Percentiles rank a stretch among this genome's conserved stretches.
phyloP scores from a whole-genome alignment of 768 basidiomycete species.

The Auricularia sp. region DNA sequence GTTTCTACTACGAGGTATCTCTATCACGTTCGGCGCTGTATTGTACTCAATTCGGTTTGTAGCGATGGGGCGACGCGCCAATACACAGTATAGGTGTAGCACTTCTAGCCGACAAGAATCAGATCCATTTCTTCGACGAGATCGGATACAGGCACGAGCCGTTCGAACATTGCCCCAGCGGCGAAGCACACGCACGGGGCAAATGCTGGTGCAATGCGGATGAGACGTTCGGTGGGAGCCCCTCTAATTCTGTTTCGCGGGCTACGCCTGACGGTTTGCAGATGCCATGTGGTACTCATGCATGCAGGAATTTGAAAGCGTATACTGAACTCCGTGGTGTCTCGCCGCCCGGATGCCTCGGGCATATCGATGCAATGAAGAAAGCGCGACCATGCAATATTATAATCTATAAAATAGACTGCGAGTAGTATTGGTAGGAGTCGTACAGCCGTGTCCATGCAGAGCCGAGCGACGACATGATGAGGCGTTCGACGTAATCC shows the following conservation, averaged over 20 bases:
- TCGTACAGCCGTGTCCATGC: slow-evolving; percentile 96
- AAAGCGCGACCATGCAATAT: background rate
- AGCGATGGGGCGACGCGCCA: slow-evolving; percentile 94
- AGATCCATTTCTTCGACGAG: slow-evolving; percentile 92
- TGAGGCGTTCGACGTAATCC: slow-evolving; percentile 81
- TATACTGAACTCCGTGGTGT: background rate
- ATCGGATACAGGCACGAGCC: slow-evolving; percentile 91
- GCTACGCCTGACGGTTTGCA: slow-evolving; percentile 25
- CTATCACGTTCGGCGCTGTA: background rate
- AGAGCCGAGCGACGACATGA: slow-evolving; percentile 83
- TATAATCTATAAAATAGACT: slow-evolving; percentile 59
- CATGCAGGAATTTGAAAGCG: background rate
- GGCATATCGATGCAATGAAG: background rate
- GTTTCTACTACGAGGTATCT: slow-evolving; percentile 79
- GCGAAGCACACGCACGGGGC: slow-evolving; percentile 59
- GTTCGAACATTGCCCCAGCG: slow-evolving; percentile 86
- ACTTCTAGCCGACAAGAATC: slow-evolving; percentile 76
- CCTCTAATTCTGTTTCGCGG: slow-evolving; percentile 1
- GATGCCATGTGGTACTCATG: background rate
- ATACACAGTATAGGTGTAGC: slow-evolving; percentile 87
- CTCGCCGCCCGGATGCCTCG: background rate
- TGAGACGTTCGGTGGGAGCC: slow-evolving; percentile 51
- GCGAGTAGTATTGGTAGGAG: slow-evolving; percentile 94
- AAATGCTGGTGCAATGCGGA: slow-evolving; percentile 78
- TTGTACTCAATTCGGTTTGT: background rate